These are phyloP conservation scores for Pythium aquatile DNA, from an alignment of 352 stramenopile species.

Conservation along the genomic window DNA sequence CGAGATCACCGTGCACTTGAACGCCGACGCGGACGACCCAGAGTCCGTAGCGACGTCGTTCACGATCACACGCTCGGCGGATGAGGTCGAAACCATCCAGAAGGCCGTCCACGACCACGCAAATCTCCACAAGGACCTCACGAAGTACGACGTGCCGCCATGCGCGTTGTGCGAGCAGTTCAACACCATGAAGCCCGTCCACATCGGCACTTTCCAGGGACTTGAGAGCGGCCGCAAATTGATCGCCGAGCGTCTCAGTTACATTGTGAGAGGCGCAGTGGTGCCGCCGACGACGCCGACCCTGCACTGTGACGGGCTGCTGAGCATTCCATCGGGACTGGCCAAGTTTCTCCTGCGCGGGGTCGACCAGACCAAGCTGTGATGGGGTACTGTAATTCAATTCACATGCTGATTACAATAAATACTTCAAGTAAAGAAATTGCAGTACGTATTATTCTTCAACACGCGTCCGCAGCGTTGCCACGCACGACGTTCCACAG, in stretches of 20 bases:
- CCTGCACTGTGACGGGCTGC: slow-evolving; percentile 9
- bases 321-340: slow-evolving; percentile 7
- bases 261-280: slow-evolving; percentile 3
- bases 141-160: neutral
- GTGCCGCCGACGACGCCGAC: slow-evolving; percentile 4
- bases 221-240: slow-evolving; percentile 11
- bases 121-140: neutral
- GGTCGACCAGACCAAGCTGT: slow-evolving; percentile 8
- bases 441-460: no score
- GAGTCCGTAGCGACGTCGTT: neutral
- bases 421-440: no score
- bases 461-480: no score
- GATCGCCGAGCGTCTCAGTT: neutral
- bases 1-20: neutral
- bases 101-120: slow-evolving; percentile 9
- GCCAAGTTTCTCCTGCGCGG: slow-evolving; percentile 11
- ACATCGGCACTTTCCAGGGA: neutral
- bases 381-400: no score
- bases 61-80: neutral
- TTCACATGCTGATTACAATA: no score
- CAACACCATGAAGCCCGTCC: slow-evolving; percentile 1
- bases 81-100: slow-evolving; percentile 3
- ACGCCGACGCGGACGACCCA: neutral
- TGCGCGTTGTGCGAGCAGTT: slow-evolving; percentile 14
- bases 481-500: slow-evolving; percentile 9